Conservation (phyloP, 352 stramenopile genomes). For the Globisporangium alternatum region DNA sequence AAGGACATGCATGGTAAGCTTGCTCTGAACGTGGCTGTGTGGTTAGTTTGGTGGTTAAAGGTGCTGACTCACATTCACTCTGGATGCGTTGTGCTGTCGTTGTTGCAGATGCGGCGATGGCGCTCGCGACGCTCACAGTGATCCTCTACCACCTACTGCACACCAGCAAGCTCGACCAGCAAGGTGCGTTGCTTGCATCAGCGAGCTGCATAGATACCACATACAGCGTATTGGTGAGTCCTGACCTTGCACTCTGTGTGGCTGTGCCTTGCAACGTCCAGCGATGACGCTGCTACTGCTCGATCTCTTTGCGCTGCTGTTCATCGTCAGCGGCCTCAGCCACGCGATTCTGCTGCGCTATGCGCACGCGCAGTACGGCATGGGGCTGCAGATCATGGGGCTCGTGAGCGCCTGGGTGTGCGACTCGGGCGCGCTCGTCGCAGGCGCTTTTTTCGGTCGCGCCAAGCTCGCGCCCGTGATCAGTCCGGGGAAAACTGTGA, state of each 20-base stretch:
- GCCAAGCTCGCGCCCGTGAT: slow-evolving; percentile 58
- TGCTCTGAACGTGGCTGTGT: not conserved
- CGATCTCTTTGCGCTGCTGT: slow-evolving; percentile 54
- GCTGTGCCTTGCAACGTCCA: not conserved
- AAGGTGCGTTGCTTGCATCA: slow-evolving; percentile 21
- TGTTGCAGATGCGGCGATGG: slow-evolving; percentile 33
- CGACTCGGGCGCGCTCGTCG: slow-evolving; percentile 60
- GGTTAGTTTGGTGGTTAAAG: not conserved
- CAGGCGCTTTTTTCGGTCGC: slow-evolving; percentile 48
- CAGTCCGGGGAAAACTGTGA: slow-evolving; percentile 68
- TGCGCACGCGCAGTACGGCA: slow-evolving; percentile 35
- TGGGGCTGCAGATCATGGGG: slow-evolving; percentile 64
- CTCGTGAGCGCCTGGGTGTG: slow-evolving; percentile 65
- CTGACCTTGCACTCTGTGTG: not conserved
- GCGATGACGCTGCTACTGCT: slow-evolving; percentile 33
- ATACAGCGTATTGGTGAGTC: too few species aligned
- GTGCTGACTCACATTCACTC: not conserved
- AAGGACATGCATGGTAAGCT: slow-evolving; percentile 30
- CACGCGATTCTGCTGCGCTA: slow-evolving; percentile 62
- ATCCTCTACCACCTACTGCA: slow-evolving; percentile 38
- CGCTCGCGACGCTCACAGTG: slow-evolving; percentile 26
- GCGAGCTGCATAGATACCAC: too few species aligned
- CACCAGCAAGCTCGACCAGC: slow-evolving; percentile 34
- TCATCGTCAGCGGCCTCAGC: slow-evolving; percentile 59
- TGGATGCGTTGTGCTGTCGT: slow-evolving; percentile 1